Conservation (phyloP, 306 rosid species). For the Boehmeria nivea region DNA sequence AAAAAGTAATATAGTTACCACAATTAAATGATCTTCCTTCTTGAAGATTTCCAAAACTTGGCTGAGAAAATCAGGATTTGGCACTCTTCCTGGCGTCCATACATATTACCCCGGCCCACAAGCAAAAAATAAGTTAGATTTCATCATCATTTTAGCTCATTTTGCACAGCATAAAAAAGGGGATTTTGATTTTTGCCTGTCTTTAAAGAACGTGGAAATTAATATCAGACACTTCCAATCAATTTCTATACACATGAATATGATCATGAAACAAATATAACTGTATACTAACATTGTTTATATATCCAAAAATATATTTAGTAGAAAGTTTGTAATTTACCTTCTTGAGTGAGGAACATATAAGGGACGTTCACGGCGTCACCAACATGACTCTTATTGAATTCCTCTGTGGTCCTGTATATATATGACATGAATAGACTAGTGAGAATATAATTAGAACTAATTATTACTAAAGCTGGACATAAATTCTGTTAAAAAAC, state of each 20-base stretch:
- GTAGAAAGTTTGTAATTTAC: constrained; percentile 6
- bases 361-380: constrained; percentile 41
- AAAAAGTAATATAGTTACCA: constrained; percentile 21
- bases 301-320: too few species aligned
- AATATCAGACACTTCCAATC: too few species aligned
- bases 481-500: too few species aligned
- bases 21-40: constrained; percentile 34
- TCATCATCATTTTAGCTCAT: neutral
- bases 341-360: constrained; percentile 41
- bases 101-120: neutral
- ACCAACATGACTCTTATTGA: constrained; percentile 41
- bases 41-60: constrained; percentile 23
- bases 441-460: too few species aligned
- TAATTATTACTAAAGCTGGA: too few species aligned
- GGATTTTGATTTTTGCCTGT: too few species aligned
- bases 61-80: constrained; percentile 34
- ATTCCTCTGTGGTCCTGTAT: constrained; percentile 33
- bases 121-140: neutral
- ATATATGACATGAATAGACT: neutral
- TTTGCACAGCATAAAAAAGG: neutral
- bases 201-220: too few species aligned
- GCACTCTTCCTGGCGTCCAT: constrained; percentile 23
- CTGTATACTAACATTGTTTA: too few species aligned
- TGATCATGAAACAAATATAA: too few species aligned
- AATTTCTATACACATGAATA: too few species aligned